Conservation (phyloP, 345 rosid genomes). For the Psidium friedrichsthalianum region DNA sequence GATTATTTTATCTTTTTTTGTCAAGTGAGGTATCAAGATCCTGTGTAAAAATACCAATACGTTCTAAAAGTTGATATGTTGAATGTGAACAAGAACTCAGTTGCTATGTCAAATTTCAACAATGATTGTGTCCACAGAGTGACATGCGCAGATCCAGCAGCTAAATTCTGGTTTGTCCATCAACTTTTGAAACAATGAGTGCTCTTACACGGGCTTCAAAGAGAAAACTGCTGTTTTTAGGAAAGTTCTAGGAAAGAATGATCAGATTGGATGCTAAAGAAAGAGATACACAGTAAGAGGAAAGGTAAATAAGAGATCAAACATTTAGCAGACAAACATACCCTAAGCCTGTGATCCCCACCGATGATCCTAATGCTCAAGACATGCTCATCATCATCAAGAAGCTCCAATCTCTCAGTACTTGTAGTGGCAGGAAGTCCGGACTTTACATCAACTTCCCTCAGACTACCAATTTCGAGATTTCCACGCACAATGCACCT, state of each 20-base stretch:
- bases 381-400: constrained; percentile 36
- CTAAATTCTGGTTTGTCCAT: neutral
- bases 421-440: constrained; percentile 50
- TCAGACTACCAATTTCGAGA: constrained; percentile 35
- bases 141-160: neutral
- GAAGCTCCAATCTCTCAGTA: constrained; percentile 32
- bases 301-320: neutral
- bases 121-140: neutral
- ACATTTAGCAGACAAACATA: neutral
- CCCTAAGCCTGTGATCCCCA: constrained; percentile 44
- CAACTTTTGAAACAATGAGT: neutral
- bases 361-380: constrained; percentile 32
- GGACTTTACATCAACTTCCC: constrained; percentile 40
- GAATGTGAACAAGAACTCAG: neutral
- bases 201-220: neutral
- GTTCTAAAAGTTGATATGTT: neutral
- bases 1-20: neutral
- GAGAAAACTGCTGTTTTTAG: neutral
- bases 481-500: constrained; percentile 34
- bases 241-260: neutral
- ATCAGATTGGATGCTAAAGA: neutral
- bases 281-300: neutral
- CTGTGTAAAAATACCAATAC: neutral
- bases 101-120: neutral
- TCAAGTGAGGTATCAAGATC: neutral